Evolutionary conservation across 2,329 filamentous ascomycete species (phyloP).

Genomic region (Capronia americana): DNA sequence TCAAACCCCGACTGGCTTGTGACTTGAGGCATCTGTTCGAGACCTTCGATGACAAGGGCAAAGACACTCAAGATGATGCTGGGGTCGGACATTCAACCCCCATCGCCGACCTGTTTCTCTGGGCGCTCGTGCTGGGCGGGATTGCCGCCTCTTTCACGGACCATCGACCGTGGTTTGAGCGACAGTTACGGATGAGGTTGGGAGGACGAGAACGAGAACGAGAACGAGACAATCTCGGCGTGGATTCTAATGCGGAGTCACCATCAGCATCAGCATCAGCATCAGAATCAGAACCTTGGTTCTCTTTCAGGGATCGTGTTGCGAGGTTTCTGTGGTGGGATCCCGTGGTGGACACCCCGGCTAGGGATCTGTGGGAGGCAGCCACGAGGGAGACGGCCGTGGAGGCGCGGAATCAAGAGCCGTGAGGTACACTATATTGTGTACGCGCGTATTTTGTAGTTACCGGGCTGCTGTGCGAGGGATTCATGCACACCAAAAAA

Average conservation of each 20-base stretch:
- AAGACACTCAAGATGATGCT: not conserved
- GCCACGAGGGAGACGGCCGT: not conserved
- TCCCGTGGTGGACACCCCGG: conserved; percentile 3
- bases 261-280: too few relatives aligned
- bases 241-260: not conserved
- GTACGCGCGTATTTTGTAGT: too few relatives aligned
- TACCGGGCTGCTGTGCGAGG: too few relatives aligned
- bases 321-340: conserved; percentile 11
- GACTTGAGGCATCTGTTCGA: not conserved
- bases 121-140: conserved; percentile 8
- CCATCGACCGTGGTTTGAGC: conserved; percentile 2
- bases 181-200: not conserved
- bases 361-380: conserved; percentile 8
- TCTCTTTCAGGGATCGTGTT: not conserved
- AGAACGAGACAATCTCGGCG: not conserved
- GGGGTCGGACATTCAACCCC: not conserved
- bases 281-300: not conserved
- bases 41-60: not conserved
- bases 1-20: not conserved
- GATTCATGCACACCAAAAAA: too few relatives aligned
- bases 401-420: too few relatives aligned
- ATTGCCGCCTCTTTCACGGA: conserved; percentile 11
- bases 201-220: not conserved
- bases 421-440: not conserved
- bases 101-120: not conserved